Base-by-base conservation (phyloP, 176 grass and related monocot genomes). In the Otatea glauca region DNA sequence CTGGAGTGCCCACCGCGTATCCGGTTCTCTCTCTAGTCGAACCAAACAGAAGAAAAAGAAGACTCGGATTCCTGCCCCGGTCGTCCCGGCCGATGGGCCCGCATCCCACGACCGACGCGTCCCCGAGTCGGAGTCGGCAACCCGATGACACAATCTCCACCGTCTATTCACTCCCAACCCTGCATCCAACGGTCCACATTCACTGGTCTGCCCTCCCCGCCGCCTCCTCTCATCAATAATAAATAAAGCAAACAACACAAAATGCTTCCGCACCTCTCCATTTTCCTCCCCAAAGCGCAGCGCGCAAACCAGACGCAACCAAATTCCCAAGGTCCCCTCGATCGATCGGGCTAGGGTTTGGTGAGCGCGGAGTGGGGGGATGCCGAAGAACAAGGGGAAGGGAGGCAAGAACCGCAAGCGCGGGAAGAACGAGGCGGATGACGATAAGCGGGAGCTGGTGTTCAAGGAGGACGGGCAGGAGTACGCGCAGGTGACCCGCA, bases 311-410 rank as follows among this genome's bases (percentile, higher is more conserved):
- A 41, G 18, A 43, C 37, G 67, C 67, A 69, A 69, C 20, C 38
- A 69, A 69, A n/a, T 69, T 43, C 9, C 9, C 20, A 58, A 21
- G 60, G 2, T 4, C 43, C 21, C 12, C 17, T 81, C 53, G 85
- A 74, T 87, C 76, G 41, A 41, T 53, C 84, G 85, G 17, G 72
- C 73, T 70, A 88, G 79, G 63, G 79, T 80, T 65, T 49, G 42
- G 70, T 84, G 48, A 47, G 38, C 38, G 38, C 38, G 38, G 38
- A 7, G 38, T 41, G 38, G 6, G 38, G 7, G 38, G 38, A 95
- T 96, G 93, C 93, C 93, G 91, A 96, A 96, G 93, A 96, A 96
- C 79, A 96, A 96, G 88, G 93, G 93, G 0, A 96, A 96, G 93
- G 93, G 93, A 93, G 93, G 93, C 17, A 96, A 96, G 91, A 96